Evolutionary conservation across 495 filamentous ascomycete species (phyloP), one percentile per base, ranked within the genome.

Genomic region (Penicillium pancosmium): DNA sequence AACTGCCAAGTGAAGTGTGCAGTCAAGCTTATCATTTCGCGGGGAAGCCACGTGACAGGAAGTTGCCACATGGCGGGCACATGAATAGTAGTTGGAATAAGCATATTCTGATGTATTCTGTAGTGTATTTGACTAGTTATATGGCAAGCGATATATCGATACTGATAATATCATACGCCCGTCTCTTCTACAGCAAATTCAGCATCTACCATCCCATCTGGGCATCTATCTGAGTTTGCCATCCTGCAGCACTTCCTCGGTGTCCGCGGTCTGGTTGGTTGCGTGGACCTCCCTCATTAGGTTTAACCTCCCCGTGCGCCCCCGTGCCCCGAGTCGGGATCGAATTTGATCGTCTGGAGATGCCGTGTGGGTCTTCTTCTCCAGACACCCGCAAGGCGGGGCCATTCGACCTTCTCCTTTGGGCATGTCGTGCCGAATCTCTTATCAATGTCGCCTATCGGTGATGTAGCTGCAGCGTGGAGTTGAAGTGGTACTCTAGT

Each of bases 221-320:
- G 27, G 27, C 6, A 31, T 31, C 27, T 31, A 8, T 7, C 27
- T 31, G 27, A 31, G 27, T 31, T 31, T 40, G 36, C 11, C 36
- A n/a, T 40, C 15, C 15, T 40, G 36, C 36, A 40, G 43, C 1
- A 31, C 27, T 13, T 10, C 44, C 58, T 41, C 18, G n/a, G 41
- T 50, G 16, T 34, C 27, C 11, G 41, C 21, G 6, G 19, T 10
- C 35, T 12, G 15, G 18, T 23, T n/a, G 38, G 36, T 58, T 56
- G 67, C 50, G 33, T 69, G 65, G 62, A 69, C 64, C 63, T 69
- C 23, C 67, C 53, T 21, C 5, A 53, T 61, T 54, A 18, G 61
- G 64, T 1, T 25, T 69, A 61, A 64, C 33, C 56, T 33, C 40
- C 40, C 38, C 13, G 21, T 38, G 8, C 27, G 8, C 6, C 27